Base-by-base conservation (phyloP, 2,329 filamentous ascomycete species). In the Aquanectria penicillioides region DNA sequence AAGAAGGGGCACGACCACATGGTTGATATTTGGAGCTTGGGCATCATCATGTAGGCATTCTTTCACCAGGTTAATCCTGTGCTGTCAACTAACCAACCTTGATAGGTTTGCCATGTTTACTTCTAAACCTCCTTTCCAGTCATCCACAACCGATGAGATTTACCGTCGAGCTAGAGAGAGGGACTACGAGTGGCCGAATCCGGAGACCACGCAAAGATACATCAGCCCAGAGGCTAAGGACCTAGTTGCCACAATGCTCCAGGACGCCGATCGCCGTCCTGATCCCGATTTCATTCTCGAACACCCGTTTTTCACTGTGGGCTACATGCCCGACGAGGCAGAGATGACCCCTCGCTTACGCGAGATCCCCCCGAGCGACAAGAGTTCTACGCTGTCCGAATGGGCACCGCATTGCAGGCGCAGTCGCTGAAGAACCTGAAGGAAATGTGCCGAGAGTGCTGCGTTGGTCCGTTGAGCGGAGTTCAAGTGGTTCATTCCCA, bases 21-120 rank as follows among this genome's bases (percentile, higher is more conserved):
- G 81, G 95, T 99, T 4, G 95, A 99, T 74, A 92, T 99, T 54
- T 99, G 96, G 96, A 97, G 94, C 38, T 83, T 99, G 72, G 95
- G 96, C 17, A 95, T 99, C 66, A 99, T 99, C 74, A 93, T 96
- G 89, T 94, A 80, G 80, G 88, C 70, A 23, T 20, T 11, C 3
- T n/a, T 15, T 13, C 11, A 12, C 4, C 5, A 4, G 4, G 13
- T 12, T 31, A 8, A n/a, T 13, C n/a, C 6, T 6, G 13, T 23
- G 22, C 7, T 48, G 11, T 20, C 20, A 34, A 38, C 57, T 66
- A 59, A 69, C 64, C 25, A 22, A 26, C 29, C 10, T 13, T 25
- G 9, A 34, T 66, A 93, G 90, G 75, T 98, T 97, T 78, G 96
- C 95, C 44, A 94, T 99, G 87, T 90, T 98, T 41, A 95, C 95